Evolutionary conservation across 352 stramenopile species (phyloP).

Genomic region (Phytophthora citrophthora): DNA sequence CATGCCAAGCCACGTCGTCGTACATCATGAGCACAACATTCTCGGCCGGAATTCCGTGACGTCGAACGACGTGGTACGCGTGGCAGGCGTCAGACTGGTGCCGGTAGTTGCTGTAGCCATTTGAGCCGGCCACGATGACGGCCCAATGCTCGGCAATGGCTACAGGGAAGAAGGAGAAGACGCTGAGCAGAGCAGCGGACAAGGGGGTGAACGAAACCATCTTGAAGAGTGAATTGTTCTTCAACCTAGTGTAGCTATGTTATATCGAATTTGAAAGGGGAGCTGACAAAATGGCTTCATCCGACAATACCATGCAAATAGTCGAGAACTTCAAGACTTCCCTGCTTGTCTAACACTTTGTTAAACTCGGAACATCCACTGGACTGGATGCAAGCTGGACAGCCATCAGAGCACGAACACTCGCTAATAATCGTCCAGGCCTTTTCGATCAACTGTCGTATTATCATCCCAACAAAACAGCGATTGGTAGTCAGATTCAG

Average conservation of each 20-base stretch:
- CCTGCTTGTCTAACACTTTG: conserved; percentile 85
- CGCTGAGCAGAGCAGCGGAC: conserved; percentile 6
- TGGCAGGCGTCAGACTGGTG: conserved; percentile 92
- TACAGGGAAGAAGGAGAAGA: conserved; percentile 15
- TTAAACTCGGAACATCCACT: conserved; percentile 91
- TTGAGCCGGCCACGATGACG: conserved; percentile 90
- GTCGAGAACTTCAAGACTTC: conserved; percentile 71
- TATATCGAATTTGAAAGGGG: conserved; percentile 19
- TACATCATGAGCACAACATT: conserved; percentile 95
- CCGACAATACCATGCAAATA: conserved; percentile 39
- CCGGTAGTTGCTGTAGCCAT: conserved; percentile 92
- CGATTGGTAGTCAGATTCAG: too few species aligned
- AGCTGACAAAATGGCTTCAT: background rate
- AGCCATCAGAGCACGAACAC: conserved; percentile 83
- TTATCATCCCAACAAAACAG: background rate
- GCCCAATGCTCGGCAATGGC: conserved; percentile 83
- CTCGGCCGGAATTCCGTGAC: conserved; percentile 86
- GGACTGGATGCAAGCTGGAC: conserved; percentile 89
- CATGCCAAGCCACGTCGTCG: conserved; percentile 85
- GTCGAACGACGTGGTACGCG: conserved; percentile 90
- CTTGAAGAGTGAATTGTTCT: conserved; percentile 16
- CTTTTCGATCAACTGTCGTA: conserved; percentile 50
- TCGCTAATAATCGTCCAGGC: conserved; percentile 72
- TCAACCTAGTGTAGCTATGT: conserved; percentile 27
- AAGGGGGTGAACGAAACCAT: conserved; percentile 12